Evolutionary conservation across 257 asterid genomes (phyloP).

Genomic region (Solanum verrucosum): DNA sequence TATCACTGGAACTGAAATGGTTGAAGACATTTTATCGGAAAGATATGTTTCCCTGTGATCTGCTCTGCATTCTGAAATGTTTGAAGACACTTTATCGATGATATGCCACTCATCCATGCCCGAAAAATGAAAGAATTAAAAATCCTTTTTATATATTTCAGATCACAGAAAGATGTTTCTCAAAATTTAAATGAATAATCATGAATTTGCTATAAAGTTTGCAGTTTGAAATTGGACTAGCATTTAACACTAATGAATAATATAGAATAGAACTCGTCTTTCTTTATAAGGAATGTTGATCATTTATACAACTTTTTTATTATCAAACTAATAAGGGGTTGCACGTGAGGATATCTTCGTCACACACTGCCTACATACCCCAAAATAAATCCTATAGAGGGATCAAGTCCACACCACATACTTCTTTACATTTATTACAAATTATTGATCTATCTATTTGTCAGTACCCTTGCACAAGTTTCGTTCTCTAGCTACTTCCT

Average conservation of each 20-base stretch:
- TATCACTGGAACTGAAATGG: too few species aligned
- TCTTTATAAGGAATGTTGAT: not conserved
- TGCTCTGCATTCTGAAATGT: not conserved
- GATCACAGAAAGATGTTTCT: too few species aligned
- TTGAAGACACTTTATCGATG: not conserved
- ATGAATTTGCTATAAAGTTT: too few species aligned
- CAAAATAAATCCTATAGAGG: not conserved
- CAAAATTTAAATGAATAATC: too few species aligned
- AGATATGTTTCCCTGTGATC: too few species aligned
- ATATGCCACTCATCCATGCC: too few species aligned
- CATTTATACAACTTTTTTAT: not conserved
- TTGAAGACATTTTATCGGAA: too few species aligned
- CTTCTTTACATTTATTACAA: not conserved
- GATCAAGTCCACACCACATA: not conserved
- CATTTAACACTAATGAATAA: not conserved
- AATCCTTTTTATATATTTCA: too few species aligned
- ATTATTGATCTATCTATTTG: too few species aligned
- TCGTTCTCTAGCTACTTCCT: not conserved
- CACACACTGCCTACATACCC: not conserved
- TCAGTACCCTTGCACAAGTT: not conserved
- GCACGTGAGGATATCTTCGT: not conserved
- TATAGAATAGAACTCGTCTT: not conserved
- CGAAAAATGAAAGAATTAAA: too few species aligned
- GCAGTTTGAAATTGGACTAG: not conserved
- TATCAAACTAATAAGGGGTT: not conserved